These are phyloP conservation scores for Penicillium sp. DNA, from an alignment of 2,329 filamentous ascomycete species.

Conservation along the genomic window DNA sequence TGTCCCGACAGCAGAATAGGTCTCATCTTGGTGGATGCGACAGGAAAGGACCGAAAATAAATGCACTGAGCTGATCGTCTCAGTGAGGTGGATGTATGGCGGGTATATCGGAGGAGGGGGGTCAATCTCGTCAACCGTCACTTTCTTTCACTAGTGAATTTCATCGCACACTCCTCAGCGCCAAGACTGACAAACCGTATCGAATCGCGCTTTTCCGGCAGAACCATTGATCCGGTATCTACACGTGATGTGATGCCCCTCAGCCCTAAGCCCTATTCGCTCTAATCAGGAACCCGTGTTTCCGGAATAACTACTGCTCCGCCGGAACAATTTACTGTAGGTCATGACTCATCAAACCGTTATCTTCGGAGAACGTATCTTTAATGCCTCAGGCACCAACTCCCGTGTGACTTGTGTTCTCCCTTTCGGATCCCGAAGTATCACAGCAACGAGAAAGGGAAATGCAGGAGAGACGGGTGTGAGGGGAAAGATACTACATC, in stretches of 20 bases:
- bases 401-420: background rate
- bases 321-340: background rate
- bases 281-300: background rate
- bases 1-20: slow-evolving; percentile 95
- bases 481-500: background rate
- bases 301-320: background rate
- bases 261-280: slow-evolving; percentile 27
- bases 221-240: slow-evolving; percentile 27
- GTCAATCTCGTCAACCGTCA: slow-evolving; percentile 32
- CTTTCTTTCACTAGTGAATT: slow-evolving; percentile 39
- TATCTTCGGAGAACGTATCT: too few species aligned
- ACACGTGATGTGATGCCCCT: slow-evolving; percentile 24
- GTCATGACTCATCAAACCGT: background rate
- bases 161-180: slow-evolving; percentile 42
- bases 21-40: slow-evolving; percentile 69
- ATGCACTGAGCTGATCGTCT: slow-evolving; percentile 20
- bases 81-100: slow-evolving; percentile 24
- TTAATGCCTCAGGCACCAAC: background rate
- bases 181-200: slow-evolving; percentile 34
- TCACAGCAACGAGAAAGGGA: background rate
- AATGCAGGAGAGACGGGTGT: background rate
- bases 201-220: slow-evolving; percentile 23
- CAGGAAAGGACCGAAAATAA: slow-evolving; percentile 22
- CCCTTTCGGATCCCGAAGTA: slow-evolving; percentile 2
- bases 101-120: slow-evolving; percentile 30